Evolutionary conservation across 2,329 filamentous ascomycete species (phyloP).

Genomic region (Xylariaceae sp.): DNA sequence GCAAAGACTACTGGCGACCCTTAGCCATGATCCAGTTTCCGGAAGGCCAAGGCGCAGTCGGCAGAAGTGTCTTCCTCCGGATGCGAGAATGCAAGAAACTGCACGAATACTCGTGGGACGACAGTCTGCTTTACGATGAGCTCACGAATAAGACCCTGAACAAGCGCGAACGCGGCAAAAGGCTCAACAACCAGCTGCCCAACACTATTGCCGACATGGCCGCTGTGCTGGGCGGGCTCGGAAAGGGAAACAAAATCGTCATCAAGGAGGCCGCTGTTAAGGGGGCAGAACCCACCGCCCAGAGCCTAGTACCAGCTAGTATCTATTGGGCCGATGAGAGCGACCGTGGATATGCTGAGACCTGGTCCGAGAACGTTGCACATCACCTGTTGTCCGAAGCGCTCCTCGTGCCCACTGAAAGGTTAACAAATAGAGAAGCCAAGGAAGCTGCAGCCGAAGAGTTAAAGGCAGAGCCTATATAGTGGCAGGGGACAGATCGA

Average conservation of each 20-base stretch:
- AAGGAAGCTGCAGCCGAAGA: conserved; percentile 2
- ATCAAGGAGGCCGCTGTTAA: background rate
- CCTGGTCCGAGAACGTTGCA: conserved; percentile 54
- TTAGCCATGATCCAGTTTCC: conserved; percentile 60
- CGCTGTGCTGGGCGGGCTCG: conserved; percentile 51
- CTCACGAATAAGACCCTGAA: conserved; percentile 34
- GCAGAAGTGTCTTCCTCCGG: conserved; percentile 60
- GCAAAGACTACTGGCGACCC: conserved; percentile 66
- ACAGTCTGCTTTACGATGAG: conserved; percentile 42
- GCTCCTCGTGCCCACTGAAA: background rate
- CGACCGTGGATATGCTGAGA: conserved; percentile 45
- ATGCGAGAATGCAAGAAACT: conserved; percentile 62
- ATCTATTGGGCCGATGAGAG: conserved; percentile 52
- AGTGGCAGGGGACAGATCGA: background rate
- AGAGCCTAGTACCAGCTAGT: conserved; percentile 38
- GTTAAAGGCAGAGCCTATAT: background rate
- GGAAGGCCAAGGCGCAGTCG: conserved; percentile 48
- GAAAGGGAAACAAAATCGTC: conserved; percentile 50
- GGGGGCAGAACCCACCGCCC: background rate
- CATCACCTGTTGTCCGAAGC: conserved; percentile 43
- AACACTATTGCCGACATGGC: conserved; percentile 65
- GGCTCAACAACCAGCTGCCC: conserved; percentile 58
- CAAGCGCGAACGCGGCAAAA: conserved; percentile 45
- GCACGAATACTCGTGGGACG: conserved; percentile 61
- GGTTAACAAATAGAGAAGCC: background rate